These are phyloP conservation scores for Tricladium varicosporioides DNA, from an alignment of 2,329 filamentous ascomycete genomes.

Conservation along the genomic window DNA sequence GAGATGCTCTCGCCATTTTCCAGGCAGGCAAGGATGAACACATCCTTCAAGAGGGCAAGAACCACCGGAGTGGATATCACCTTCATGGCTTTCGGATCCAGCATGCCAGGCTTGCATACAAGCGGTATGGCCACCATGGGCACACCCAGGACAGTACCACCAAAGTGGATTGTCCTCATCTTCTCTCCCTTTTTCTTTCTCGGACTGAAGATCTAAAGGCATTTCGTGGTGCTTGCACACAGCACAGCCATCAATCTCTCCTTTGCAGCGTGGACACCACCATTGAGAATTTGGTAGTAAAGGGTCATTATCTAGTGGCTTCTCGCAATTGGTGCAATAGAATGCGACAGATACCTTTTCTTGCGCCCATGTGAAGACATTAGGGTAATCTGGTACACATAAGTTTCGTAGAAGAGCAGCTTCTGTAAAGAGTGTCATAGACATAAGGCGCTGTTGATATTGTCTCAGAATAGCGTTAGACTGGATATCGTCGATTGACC, in stretches of 20 bases:
- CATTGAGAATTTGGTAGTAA: constrained; percentile 42
- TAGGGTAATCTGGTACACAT: constrained; percentile 51
- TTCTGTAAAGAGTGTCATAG: constrained; percentile 58
- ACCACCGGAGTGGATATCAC: constrained; percentile 45
- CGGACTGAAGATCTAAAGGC: constrained; percentile 6
- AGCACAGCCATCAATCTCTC: constrained; percentile 54
- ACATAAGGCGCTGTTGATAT: constrained; percentile 58
- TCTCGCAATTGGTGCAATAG: constrained; percentile 54
- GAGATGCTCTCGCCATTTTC: constrained; percentile 49
- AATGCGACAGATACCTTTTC: constrained; percentile 53
- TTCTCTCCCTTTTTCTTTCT: constrained; percentile 1
- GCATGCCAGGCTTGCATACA: constrained; percentile 61
- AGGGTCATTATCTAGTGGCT: constrained; percentile 45
- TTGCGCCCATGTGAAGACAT: constrained; percentile 54
- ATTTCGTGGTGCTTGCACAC: constrained; percentile 50
- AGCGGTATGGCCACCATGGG: constrained; percentile 59
- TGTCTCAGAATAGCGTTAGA: constrained; percentile 56
- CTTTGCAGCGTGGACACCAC: constrained; percentile 59
- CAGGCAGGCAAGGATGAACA: constrained; percentile 60
- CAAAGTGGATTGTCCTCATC: constrained; percentile 37
- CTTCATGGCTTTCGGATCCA: constrained; percentile 27
- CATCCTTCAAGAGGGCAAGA: constrained; percentile 66
- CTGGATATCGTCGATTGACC: constrained; percentile 54
- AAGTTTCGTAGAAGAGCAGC: constrained; percentile 61
- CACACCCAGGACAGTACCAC: constrained; percentile 64